Evolutionary conservation across 495 filamentous ascomycete species (phyloP).

Genomic region (Penicillium ochrochloron): DNA sequence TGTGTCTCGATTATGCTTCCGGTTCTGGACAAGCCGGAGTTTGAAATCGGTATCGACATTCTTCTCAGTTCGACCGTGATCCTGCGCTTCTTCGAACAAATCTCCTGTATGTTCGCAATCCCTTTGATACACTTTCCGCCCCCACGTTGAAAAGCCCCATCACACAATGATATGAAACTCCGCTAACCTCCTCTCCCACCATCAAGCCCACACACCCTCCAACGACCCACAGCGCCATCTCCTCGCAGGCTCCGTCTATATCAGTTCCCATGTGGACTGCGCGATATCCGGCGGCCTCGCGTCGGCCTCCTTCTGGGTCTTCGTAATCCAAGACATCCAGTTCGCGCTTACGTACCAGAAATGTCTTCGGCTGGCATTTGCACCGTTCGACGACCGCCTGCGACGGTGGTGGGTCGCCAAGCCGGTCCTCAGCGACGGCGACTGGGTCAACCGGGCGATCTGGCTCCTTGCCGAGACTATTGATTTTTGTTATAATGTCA

Average conservation of each 20-base stretch:
- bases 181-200: neutral
- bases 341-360: conserved; percentile 45
- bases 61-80: conserved; percentile 48
- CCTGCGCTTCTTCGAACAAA: conserved; percentile 49
- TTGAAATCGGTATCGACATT: conserved; percentile 44
- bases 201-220: conserved; percentile 40
- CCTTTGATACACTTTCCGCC: neutral
- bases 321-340: conserved; percentile 51
- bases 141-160: neutral
- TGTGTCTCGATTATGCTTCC: conserved; percentile 49
- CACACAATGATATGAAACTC: neutral
- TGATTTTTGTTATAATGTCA: conserved; percentile 43
- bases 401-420: conserved; percentile 39
- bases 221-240: conserved; percentile 47
- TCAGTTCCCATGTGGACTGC: conserved; percentile 47
- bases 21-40: conserved; percentile 41
- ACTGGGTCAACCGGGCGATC: conserved; percentile 46
- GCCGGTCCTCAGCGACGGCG: conserved; percentile 38
- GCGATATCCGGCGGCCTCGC: conserved; percentile 45
- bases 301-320: conserved; percentile 50
- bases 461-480: conserved; percentile 49
- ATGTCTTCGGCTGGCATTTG: conserved; percentile 42
- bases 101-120: conserved; percentile 40
- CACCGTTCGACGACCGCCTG: conserved; percentile 43
- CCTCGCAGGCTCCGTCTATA: conserved; percentile 49